phyloP scores from a whole-genome alignment of 139 green algal genomes.

The Dunaliella sp. region DNA sequence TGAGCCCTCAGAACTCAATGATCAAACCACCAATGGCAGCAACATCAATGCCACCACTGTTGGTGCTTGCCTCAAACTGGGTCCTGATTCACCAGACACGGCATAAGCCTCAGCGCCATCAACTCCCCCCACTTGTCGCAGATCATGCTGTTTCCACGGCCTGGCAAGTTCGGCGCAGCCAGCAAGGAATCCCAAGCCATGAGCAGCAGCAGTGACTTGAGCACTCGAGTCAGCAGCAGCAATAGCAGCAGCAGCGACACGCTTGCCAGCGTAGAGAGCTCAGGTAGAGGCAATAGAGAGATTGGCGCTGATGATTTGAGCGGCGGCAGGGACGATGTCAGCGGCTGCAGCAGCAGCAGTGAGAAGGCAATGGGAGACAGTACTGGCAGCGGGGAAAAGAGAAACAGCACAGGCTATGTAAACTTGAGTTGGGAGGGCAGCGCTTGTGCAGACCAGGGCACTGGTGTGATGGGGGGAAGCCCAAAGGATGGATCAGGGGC shows the following conservation, averaged over 20 bases:
- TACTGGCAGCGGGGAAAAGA: not conserved
- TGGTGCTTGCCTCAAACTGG: no score
- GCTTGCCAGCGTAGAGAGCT: no score
- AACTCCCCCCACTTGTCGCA: not conserved
- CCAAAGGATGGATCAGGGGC: not conserved
- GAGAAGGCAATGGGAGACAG: no score
- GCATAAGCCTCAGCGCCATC: not conserved
- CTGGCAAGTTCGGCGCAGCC: conserved; percentile 19
- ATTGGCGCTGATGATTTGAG: no score
- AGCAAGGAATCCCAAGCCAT: no score
- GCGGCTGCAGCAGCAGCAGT: conserved; percentile 17
- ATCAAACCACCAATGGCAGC: no score
- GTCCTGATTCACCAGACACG: no score
- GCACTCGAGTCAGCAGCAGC: not conserved
- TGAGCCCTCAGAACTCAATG: no score
- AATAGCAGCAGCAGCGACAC: not conserved
- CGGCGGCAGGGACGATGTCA: no score
- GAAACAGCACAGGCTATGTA: not conserved
- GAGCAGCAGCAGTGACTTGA: not conserved
- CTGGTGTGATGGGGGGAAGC: no score
- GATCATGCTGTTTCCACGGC: conserved; percentile 36
- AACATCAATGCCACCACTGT: conserved; percentile 7
- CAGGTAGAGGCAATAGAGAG: no score
- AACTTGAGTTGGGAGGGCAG: not conserved
- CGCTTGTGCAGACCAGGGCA: not conserved